Conservation (phyloP, 1,284 basidiomycete genomes). For the Termitomyces sp. region DNA sequence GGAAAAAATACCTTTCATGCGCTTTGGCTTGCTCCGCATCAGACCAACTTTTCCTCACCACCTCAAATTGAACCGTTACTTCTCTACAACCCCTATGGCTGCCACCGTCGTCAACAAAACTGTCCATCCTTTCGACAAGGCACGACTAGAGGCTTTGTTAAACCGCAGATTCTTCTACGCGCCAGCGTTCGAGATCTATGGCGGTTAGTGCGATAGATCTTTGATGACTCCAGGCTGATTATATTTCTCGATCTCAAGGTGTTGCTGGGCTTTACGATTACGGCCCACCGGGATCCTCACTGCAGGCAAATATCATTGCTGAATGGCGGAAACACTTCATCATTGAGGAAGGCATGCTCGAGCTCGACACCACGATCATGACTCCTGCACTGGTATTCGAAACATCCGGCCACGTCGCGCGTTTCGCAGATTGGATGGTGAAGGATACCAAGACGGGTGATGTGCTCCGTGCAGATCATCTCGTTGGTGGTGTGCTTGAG, state of each 20-base stretch:
- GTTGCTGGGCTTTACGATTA: conserved; percentile 96
- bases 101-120: conserved; percentile 65
- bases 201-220: conserved; percentile 49
- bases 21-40: conserved; percentile 16
- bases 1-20: conserved; percentile 8
- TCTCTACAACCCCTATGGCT: conserved; percentile 26
- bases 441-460: conserved; percentile 94
- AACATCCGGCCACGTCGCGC: conserved; percentile 96
- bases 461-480: conserved; percentile 95
- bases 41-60: conserved; percentile 12
- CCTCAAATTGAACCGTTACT: conserved; percentile 8
- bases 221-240: conserved; percentile 4
- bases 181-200: conserved; percentile 98
- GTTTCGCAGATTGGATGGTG: conserved; percentile 99
- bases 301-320: conserved; percentile 95
- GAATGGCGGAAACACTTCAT: conserved; percentile 99
- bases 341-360: conserved; percentile 98
- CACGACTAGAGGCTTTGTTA: conserved; percentile 81
- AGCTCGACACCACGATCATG: conserved; percentile 98
- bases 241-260: conserved; percentile 42
- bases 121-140: conserved; percentile 87
- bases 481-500: conserved; percentile 92
- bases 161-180: conserved; percentile 97
- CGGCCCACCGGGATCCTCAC: conserved; percentile 89
- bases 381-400: conserved; percentile 95